These are phyloP conservation scores for Tylopilus sp. DNA, from an alignment of 768 basidiomycete species.

Conservation along the genomic window DNA sequence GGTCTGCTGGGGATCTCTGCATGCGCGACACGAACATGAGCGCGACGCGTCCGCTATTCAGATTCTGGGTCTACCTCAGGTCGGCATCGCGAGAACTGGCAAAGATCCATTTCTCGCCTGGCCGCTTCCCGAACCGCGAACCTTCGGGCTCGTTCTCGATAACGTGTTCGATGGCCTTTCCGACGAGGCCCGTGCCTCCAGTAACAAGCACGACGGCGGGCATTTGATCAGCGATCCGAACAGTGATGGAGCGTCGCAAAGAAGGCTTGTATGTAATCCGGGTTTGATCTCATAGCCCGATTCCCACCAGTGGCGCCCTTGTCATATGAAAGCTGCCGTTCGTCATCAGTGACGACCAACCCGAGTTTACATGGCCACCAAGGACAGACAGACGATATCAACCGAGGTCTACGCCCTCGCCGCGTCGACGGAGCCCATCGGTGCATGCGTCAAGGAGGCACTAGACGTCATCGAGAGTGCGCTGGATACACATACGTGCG, in stretches of 20 bases:
- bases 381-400: slow-evolving; percentile 53
- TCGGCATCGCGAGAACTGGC: slow-evolving; percentile 77
- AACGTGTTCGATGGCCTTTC: slow-evolving; percentile 75
- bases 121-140: slow-evolving; percentile 71
- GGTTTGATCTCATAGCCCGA: no score
- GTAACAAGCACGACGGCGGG: slow-evolving; percentile 68
- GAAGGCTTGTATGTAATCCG: no score
- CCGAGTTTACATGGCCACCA: slow-evolving; percentile 18
- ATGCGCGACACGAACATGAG: slow-evolving; percentile 4
- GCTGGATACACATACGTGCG: slow-evolving; percentile 80
- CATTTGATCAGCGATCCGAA: slow-evolving; percentile 18
- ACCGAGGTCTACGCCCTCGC: slow-evolving; percentile 62
- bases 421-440: slow-evolving; percentile 50
- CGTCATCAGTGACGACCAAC: not conserved
- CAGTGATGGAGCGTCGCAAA: not conserved
- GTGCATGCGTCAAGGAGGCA: slow-evolving; percentile 69
- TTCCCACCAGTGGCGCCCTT: not conserved
- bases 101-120: slow-evolving; percentile 87
- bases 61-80: slow-evolving; percentile 56
- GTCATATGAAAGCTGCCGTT: not conserved
- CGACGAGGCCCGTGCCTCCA: slow-evolving; percentile 84
- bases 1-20: slow-evolving; percentile 69
- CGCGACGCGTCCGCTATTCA: not conserved
- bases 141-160: slow-evolving; percentile 76
- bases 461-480: slow-evolving; percentile 76